These are phyloP conservation scores for Parmales sp. DNA, from an alignment of 108 stramenopile species.

Conservation along the genomic window DNA sequence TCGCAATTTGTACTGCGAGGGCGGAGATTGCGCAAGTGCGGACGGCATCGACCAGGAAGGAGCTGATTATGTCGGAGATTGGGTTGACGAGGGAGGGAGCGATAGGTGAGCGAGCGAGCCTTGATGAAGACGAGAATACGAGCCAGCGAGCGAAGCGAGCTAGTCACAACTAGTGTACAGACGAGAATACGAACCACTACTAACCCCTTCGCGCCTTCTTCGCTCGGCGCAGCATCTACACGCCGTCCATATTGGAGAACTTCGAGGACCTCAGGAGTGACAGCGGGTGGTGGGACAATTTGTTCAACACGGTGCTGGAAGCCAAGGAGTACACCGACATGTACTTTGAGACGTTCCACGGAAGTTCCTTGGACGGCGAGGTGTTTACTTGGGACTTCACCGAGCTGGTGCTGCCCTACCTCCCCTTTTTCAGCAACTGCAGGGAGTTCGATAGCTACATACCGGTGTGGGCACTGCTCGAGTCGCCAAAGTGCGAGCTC, in stretches of 20 bases:
- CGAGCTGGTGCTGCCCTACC: conserved; percentile 54
- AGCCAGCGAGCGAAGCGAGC: too few relatives aligned
- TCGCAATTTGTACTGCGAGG: too few relatives aligned
- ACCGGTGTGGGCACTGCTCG: conserved; percentile 20
- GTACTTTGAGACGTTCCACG: conserved; percentile 68
- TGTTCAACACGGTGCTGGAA: conserved; percentile 12
- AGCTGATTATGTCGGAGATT: not conserved
- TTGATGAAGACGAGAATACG: too few relatives aligned
- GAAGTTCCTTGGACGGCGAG: conserved; percentile 11
- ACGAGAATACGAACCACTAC: too few relatives aligned
- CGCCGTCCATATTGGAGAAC: conserved; percentile 23
- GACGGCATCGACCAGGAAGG: too few relatives aligned
- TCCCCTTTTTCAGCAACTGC: conserved; percentile 74
- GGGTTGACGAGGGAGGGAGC: not conserved
- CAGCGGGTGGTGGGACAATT: conserved; percentile 44
- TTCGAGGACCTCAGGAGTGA: conserved; percentile 18
- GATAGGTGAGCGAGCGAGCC: too few relatives aligned
- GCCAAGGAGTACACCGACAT: conserved; percentile 52
- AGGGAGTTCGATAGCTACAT: conserved; percentile 58
- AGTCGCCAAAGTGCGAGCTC: conserved; percentile 22
- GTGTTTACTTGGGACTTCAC: conserved; percentile 29
- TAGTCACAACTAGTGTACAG: too few relatives aligned
- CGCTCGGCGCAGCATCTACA: too few relatives aligned
- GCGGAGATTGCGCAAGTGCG: too few relatives aligned
- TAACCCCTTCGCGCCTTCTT: too few relatives aligned